Conservation (phyloP, 805 yeast genomes). For the Lipomyces yamadae region DNA sequence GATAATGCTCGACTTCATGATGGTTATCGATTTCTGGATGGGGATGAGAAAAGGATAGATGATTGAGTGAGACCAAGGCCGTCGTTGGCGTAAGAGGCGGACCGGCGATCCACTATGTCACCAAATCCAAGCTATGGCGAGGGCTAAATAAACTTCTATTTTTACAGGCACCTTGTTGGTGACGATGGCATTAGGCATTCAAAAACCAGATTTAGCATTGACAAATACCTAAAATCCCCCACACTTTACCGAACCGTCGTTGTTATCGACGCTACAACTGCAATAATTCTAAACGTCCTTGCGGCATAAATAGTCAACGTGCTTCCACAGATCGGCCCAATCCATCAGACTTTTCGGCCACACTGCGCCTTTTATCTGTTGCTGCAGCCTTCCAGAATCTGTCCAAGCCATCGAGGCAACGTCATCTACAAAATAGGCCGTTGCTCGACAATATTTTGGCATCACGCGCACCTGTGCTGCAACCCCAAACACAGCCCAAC, state of each 20-base stretch:
- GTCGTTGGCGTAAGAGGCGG: not conserved
- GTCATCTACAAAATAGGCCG: no score
- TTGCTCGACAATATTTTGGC: no score
- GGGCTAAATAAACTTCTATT: not conserved
- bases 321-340: not conserved
- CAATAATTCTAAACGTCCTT: not conserved
- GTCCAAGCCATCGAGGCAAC: no score
- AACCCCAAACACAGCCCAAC: no score
- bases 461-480: no score
- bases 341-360: not conserved
- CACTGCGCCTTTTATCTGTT: not conserved
- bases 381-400: not conserved
- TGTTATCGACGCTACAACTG: not conserved
- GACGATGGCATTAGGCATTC: not conserved
- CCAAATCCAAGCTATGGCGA: not conserved
- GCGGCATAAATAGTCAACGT: not conserved
- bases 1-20: slow-evolving; percentile 29
- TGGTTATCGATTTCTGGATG: not conserved
- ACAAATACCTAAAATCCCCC: not conserved
- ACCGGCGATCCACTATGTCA: not conserved
- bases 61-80: not conserved
- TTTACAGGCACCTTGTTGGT: not conserved
- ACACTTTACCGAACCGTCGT: not conserved
- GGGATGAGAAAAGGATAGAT: not conserved
- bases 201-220: not conserved